Conservation (phyloP, 2,329 filamentous ascomycete species). For the Diaporthe aspalathi region DNA sequence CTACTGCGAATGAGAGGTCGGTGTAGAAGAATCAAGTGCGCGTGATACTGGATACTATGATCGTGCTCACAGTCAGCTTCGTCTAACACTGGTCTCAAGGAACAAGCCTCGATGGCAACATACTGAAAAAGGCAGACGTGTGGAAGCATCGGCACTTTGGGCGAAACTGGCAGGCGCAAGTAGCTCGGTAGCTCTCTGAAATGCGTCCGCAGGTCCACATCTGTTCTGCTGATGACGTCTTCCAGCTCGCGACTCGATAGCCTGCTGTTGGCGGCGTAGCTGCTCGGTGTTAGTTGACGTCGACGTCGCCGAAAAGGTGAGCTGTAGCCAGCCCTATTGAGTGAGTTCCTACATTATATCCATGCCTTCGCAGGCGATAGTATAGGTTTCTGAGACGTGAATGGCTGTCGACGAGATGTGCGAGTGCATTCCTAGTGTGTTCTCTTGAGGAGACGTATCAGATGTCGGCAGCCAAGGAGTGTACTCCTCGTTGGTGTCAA, state of each 20-base stretch:
- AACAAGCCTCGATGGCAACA: background rate
- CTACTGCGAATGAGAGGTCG: constrained; percentile 38
- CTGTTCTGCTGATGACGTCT: constrained; percentile 39
- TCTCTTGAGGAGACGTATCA: background rate
- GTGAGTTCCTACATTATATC: constrained; percentile 37
- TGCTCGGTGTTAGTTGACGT: background rate
- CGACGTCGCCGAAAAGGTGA: background rate
- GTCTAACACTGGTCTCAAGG: too few relatives aligned
- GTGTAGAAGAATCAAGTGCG: constrained; percentile 42
- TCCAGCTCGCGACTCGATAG: constrained; percentile 34
- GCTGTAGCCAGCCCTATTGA: too few relatives aligned
- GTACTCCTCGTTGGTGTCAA: constrained; percentile 38
- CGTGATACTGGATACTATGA: constrained; percentile 43
- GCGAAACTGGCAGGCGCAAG: constrained; percentile 38
- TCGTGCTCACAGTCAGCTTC: background rate
- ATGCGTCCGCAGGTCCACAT: constrained; percentile 40
- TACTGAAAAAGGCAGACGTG: constrained; percentile 44
- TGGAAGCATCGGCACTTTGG: constrained; percentile 38
- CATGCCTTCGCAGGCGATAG: constrained; percentile 41
- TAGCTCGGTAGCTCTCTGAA: constrained; percentile 39
- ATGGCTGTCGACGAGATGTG: constrained; percentile 38
- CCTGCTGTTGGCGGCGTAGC: constrained; percentile 28
- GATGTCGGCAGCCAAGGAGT: constrained; percentile 40
- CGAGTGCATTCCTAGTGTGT: constrained; percentile 33
- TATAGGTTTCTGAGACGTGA: constrained; percentile 40